Base-by-base conservation (phyloP, 768 basidiomycete species). In the Auricularia sp. region DNA sequence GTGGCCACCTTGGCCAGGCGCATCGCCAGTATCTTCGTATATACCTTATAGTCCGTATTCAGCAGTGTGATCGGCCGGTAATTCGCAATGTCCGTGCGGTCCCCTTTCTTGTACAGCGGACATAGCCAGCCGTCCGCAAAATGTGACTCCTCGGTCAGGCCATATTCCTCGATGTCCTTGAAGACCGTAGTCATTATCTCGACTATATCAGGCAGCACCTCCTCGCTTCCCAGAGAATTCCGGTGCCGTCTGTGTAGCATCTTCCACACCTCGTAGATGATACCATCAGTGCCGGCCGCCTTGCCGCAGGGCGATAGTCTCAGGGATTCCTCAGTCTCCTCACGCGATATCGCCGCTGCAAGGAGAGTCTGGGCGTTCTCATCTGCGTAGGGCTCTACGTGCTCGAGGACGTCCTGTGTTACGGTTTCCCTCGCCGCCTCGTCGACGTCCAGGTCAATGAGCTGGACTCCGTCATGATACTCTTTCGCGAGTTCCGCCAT, bases 31-130 rank as follows among this genome's bases (percentile, higher is more conserved):
- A 42, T 63, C 56, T 73, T 74, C 0, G 72, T 78, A 33, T 75
- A 56, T 0, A 75, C 29, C 54, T 77, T 77, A 8, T 77, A 77
- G 63, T 76, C 73, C 0, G 72, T 68, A 59, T 77, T 76, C 0
- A 77, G 65, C 0, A 72, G 60, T 0, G 42, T 70, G 67, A 7
- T 69, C 73, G 70, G 70, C 1, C 70, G 35, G 62, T 70, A 70
- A 62, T 70, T 70, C 18, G 44, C 58, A 3, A 70, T 65, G 1
- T 64, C 35, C 2, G 36, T 3, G 33, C 18, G 4, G 56, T 68
- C 65, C 10, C 61, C 62, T 43, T 81, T 80, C 39, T 81, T 81
- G 63, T 76, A 81, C 0, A 81, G 36, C 0, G 75, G 77, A 71
- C 76, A 71, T 64, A 75, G 71, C 69, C 70, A 71, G 0, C 78